Evolutionary conservation across 1,284 basidiomycete genomes (phyloP).

Genomic region (Lentinula novae-zelandiae): DNA sequence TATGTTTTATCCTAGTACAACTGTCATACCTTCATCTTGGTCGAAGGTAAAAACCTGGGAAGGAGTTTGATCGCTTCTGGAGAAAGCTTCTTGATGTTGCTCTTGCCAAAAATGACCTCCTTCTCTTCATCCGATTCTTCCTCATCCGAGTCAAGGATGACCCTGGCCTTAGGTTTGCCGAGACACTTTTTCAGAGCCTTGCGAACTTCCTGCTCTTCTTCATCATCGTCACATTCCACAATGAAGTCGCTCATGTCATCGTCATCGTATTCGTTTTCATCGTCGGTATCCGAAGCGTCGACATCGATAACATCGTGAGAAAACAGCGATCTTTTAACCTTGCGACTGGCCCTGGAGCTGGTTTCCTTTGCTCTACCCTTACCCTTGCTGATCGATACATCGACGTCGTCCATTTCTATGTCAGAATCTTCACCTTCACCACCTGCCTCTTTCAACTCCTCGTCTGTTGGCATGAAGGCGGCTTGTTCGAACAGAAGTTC

Average conservation of each 20-base stretch:
- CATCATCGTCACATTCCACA: constrained; percentile 48
- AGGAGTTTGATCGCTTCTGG: constrained; percentile 36
- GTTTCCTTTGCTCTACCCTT: constrained; percentile 25
- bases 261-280: constrained; percentile 30
- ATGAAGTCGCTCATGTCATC: constrained; percentile 50
- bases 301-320: constrained; percentile 8
- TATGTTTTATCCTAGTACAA: not conserved
- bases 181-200: constrained; percentile 33
- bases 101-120: constrained; percentile 39
- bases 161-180: constrained; percentile 26
- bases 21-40: constrained; percentile 58
- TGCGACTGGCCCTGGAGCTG: constrained; percentile 7
- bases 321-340: not conserved
- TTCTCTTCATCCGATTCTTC: constrained; percentile 35
- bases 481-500: constrained; percentile 41
- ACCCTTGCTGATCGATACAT: constrained; percentile 8
- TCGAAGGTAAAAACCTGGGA: constrained; percentile 52
- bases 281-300: constrained; percentile 10
- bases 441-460: constrained; percentile 30
- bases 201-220: constrained; percentile 42
- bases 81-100: constrained; percentile 23
- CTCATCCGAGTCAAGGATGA: constrained; percentile 46
- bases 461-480: constrained; percentile 48
- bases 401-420: constrained; percentile 21
- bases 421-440: constrained; percentile 21